Evolutionary conservation across 768 basidiomycete genomes (phyloP).

Genomic region (Lactarius sanguifluus): DNA sequence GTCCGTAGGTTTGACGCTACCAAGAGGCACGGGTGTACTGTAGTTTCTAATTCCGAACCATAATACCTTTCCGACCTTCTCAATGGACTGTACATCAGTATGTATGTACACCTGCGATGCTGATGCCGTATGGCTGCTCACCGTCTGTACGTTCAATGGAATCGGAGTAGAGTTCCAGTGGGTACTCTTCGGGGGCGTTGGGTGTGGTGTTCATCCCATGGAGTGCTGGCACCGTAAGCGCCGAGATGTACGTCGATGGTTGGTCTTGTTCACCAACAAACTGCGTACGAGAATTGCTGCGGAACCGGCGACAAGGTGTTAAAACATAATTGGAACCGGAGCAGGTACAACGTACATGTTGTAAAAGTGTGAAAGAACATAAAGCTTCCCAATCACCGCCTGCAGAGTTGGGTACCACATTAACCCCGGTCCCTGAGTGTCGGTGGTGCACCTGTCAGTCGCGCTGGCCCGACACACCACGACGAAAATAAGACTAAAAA

Average conservation of each 20-base stretch:
- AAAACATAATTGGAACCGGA: neutral
- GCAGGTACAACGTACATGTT: slow-evolving; percentile 3
- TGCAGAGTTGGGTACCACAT: slow-evolving; percentile 17
- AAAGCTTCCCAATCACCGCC: slow-evolving; percentile 9
- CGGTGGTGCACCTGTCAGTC: neutral
- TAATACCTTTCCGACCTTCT: too few species aligned
- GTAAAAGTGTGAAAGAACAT: slow-evolving; percentile 11
- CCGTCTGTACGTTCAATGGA: neutral
- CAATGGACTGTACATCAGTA: too few species aligned
- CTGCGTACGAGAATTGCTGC: slow-evolving; percentile 1
- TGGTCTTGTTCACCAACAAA: neutral
- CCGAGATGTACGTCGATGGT: neutral
- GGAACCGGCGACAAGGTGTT: neutral
- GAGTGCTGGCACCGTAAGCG: slow-evolving; percentile 6
- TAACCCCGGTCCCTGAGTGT: neutral
- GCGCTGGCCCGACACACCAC: neutral
- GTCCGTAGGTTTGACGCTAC: too few species aligned
- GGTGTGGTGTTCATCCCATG: neutral
- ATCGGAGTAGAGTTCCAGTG: neutral
- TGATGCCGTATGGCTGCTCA: neutral
- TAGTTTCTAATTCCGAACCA: too few species aligned
- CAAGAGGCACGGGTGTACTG: too few species aligned
- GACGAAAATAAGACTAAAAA: neutral
- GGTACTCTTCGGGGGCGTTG: neutral
- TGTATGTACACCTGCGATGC: neutral